Percentiles rank a stretch among this genome's conserved stretches.
These are phyloP conservation scores for Gloeophyllum trabeum DNA, from an alignment of 768 basidiomycete species.

Conservation along the genomic window DNA sequence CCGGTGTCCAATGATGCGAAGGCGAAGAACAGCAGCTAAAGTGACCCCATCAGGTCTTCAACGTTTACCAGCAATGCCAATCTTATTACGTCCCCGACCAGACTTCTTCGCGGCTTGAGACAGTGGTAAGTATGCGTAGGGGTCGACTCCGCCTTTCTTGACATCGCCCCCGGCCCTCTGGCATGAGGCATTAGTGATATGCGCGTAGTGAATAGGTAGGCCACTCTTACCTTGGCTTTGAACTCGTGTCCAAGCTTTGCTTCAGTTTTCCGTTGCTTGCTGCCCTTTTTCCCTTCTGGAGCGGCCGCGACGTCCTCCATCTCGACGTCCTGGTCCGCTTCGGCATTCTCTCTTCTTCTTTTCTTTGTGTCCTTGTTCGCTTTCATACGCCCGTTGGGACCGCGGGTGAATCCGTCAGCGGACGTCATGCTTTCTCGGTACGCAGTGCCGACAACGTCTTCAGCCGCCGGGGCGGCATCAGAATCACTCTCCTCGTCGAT, in stretches of 20 bases:
- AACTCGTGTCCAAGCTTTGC: slow-evolving; percentile 75
- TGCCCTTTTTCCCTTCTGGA: slow-evolving; percentile 33
- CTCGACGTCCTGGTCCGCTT: slow-evolving; percentile 48
- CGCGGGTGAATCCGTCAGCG: slow-evolving; percentile 83
- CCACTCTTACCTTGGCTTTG: slow-evolving; percentile 71
- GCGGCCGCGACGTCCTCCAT: slow-evolving; percentile 59
- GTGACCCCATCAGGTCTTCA: not conserved
- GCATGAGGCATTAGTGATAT: slow-evolving; percentile 5
- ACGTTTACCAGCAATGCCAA: slow-evolving; percentile 1
- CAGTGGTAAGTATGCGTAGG: slow-evolving; percentile 85
- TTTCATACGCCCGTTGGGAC: slow-evolving; percentile 74
- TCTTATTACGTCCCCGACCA: slow-evolving; percentile 5
- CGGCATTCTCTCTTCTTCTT: slow-evolving; percentile 60
- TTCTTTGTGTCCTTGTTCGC: slow-evolving; percentile 98
- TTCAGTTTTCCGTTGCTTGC: slow-evolving; percentile 33
- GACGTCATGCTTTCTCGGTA: slow-evolving; percentile 79
- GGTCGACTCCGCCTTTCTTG: slow-evolving; percentile 79
- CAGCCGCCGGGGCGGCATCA: slow-evolving; percentile 34
- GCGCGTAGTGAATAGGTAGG: not conserved
- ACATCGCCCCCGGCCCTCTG: slow-evolving; percentile 94
- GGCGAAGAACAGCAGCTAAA: too few species aligned
- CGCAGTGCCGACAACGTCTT: slow-evolving; percentile 58
- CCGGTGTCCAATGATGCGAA: too few species aligned
- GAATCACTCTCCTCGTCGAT: slow-evolving; percentile 44
- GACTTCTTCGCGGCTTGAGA: slow-evolving; percentile 70